These are phyloP conservation scores for Suhomyces kunorum DNA, from an alignment of 1,139 yeast genomes.

Conservation along the genomic window DNA sequence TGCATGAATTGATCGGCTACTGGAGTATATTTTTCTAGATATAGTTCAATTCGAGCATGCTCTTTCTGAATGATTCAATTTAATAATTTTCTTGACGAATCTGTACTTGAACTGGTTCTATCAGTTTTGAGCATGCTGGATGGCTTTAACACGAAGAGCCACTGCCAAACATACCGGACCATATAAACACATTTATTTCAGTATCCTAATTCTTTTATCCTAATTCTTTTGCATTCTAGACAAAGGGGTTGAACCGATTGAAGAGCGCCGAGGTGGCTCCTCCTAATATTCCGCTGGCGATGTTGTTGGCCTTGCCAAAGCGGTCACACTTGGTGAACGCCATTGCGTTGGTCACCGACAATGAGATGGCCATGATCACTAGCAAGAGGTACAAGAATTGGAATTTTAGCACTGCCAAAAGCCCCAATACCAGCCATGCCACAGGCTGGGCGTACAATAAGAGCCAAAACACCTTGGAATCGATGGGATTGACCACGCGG, in stretches of 20 bases:
- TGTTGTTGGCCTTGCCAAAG: conserved; percentile 75
- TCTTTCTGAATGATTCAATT: too few relatives aligned
- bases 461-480: conserved; percentile 85
- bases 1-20: too few relatives aligned
- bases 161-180: too few relatives aligned
- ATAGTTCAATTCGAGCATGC: too few relatives aligned
- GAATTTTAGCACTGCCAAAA: conserved; percentile 75
- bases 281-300: conserved; percentile 53
- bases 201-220: too few relatives aligned
- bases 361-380: conserved; percentile 63
- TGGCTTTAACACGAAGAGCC: too few relatives aligned
- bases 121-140: too few relatives aligned
- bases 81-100: too few relatives aligned
- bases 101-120: too few relatives aligned
- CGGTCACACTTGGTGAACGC: conserved; percentile 92
- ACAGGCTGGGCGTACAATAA: conserved; percentile 74
- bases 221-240: too few relatives aligned
- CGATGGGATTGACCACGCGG: conserved; percentile 85
- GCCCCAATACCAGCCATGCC: conserved; percentile 70
- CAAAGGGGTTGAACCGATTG: conserved; percentile 50
- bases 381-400: conserved; percentile 72
- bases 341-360: conserved; percentile 79
- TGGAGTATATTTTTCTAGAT: too few relatives aligned
- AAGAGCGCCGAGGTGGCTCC: conserved; percentile 50
- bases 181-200: too few relatives aligned